phyloP scores from a whole-genome alignment of 1,284 basidiomycete genomes.

The Athelia psychrophila region DNA sequence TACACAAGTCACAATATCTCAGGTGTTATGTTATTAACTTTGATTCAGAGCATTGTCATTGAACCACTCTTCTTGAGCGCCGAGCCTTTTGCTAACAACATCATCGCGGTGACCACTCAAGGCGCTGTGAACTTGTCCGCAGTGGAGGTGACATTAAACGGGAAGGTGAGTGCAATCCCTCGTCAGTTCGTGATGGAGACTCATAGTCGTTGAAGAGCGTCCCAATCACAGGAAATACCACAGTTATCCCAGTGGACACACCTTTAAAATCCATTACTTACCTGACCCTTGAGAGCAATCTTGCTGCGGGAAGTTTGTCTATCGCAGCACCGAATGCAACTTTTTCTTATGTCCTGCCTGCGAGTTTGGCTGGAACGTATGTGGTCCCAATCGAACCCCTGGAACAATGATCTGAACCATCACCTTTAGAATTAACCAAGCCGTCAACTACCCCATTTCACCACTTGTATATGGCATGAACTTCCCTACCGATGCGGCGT shows the following conservation, averaged over 20 bases:
- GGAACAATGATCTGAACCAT: too few species aligned
- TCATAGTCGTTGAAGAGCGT: slow-evolving; percentile 21
- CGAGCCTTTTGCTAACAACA: slow-evolving; percentile 42
- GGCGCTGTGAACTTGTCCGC: slow-evolving; percentile 40
- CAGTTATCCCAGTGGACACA: slow-evolving; percentile 38
- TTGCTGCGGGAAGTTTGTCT: slow-evolving; percentile 36
- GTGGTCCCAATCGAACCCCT: background rate
- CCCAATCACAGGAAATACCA: slow-evolving; percentile 28
- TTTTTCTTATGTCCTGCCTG: slow-evolving; percentile 40
- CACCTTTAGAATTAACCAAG: slow-evolving; percentile 26
- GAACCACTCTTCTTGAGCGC: slow-evolving; percentile 45
- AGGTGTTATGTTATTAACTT: background rate
- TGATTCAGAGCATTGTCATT: slow-evolving; percentile 34
- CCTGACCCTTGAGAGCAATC: slow-evolving; percentile 33
- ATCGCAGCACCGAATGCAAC: slow-evolving; percentile 36
- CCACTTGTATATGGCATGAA: slow-evolving; percentile 48
- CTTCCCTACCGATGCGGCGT: slow-evolving; percentile 42
- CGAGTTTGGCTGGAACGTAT: slow-evolving; percentile 36
- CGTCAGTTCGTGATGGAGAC: background rate
- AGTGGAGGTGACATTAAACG: slow-evolving; percentile 35
- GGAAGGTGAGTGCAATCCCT: slow-evolving; percentile 23
- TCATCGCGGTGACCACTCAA: slow-evolving; percentile 43
- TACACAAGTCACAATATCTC: too few species aligned
- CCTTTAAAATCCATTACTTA: slow-evolving; percentile 45
- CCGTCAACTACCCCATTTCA: slow-evolving; percentile 36